A percentile compares a stretch with the other conserved stretches of the same genome.
phyloP scores from a whole-genome alignment of 495 filamentous ascomycete species.

The Penicilliopsis zonata region DNA sequence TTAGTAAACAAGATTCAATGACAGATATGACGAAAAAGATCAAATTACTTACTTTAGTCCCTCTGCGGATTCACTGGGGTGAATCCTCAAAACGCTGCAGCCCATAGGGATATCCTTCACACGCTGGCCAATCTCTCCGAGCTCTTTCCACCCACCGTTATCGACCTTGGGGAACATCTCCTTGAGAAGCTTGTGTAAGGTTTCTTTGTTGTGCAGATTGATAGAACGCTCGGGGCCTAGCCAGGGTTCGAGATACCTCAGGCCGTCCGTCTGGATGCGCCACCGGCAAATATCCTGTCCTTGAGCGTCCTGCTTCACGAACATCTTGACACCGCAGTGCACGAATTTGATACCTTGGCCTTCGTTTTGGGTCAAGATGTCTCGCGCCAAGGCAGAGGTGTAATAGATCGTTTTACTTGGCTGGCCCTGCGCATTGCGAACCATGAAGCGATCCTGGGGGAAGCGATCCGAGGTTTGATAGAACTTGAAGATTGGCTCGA shows the following conservation, averaged over 20 bases:
- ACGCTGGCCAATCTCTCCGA: constrained; percentile 81
- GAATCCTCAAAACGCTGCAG: constrained; percentile 79
- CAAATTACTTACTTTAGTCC: constrained; percentile 45
- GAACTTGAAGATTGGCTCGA: constrained; percentile 63
- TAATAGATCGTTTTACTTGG: constrained; percentile 92
- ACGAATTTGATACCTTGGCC: constrained; percentile 87
- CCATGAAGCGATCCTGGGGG: constrained; percentile 85
- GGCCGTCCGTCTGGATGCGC: constrained; percentile 89
- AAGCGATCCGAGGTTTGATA: constrained; percentile 74
- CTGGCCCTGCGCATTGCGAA: constrained; percentile 74
- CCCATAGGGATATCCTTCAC: constrained; percentile 73
- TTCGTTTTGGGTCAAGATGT: constrained; percentile 74
- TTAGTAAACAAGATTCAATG: not conserved
- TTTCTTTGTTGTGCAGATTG: constrained; percentile 57
- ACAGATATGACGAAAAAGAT: constrained; percentile 1
- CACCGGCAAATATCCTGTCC: constrained; percentile 73
- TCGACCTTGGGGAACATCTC: constrained; percentile 92
- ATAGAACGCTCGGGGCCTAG: constrained; percentile 71
- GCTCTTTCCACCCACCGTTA: constrained; percentile 50
- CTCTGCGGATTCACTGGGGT: constrained; percentile 54
- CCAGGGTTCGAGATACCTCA: constrained; percentile 79
- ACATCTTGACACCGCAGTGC: constrained; percentile 95
- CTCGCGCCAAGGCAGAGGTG: constrained; percentile 69
- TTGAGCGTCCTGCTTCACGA: constrained; percentile 92
- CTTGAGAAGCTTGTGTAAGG: constrained; percentile 64